Percentiles rank a stretch among this genome's conserved stretches.
Conservation (phyloP, 148 eudicot species). For the Agrostemma githago region DNA sequence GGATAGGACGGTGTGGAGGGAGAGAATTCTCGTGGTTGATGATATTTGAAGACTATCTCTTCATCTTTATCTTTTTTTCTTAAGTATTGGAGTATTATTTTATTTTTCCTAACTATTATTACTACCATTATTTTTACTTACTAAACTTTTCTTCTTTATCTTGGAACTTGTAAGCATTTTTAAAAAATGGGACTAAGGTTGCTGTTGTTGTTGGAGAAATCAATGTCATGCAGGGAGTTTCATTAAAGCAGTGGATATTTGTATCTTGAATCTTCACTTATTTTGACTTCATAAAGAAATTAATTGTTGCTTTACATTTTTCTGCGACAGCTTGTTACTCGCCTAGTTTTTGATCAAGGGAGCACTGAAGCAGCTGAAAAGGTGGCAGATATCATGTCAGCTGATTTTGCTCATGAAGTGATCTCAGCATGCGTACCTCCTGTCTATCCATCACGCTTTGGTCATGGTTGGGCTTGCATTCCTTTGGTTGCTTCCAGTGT, state of each 20-base stretch:
- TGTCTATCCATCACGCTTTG: constrained; percentile 87
- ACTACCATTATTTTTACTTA: too few species aligned
- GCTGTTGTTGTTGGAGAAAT: background rate
- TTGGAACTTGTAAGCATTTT: too few species aligned
- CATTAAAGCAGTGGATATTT: too few species aligned
- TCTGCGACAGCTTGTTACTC: constrained; percentile 80
- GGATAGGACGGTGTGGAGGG: too few species aligned
- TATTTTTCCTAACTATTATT: too few species aligned
- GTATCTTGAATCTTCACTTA: background rate
- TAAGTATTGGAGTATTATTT: too few species aligned
- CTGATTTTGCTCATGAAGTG: constrained; percentile 98
- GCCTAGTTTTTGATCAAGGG: constrained; percentile 83
- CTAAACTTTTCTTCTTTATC: too few species aligned
- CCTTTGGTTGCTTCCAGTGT: constrained; percentile 61
- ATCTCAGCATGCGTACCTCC: constrained; percentile 98
- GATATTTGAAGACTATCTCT: too few species aligned
- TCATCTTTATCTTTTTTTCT: too few species aligned
- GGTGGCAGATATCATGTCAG: constrained; percentile 90
- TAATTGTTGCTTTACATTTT: background rate
- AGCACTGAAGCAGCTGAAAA: constrained; percentile 99
- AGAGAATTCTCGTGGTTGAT: too few species aligned
- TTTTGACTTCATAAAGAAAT: background rate
- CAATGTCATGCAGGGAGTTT: background rate
- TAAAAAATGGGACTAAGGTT: too few species aligned
- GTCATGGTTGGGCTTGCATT: constrained; percentile 98